These are phyloP conservation scores for Melaleuca quinquenervia DNA, from an alignment of 345 rosid species.

Conservation along the genomic window DNA sequence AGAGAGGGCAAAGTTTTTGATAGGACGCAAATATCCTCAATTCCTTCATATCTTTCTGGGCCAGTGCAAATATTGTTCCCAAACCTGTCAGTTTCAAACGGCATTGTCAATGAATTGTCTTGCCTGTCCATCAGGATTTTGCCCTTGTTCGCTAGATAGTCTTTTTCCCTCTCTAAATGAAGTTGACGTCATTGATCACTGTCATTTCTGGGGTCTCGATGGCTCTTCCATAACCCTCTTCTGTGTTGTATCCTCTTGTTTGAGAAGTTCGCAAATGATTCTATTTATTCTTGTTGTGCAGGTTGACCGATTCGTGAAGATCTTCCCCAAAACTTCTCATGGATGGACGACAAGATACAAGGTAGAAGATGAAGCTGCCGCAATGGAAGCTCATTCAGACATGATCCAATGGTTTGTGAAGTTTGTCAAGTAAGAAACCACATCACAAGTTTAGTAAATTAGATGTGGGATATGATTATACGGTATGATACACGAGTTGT, in stretches of 20 bases:
- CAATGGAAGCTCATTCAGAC: constrained; percentile 58
- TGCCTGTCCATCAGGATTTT: not conserved
- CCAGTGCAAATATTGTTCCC: not conserved
- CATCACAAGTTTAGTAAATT: not conserved
- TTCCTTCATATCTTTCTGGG: not conserved
- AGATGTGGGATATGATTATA: not conserved
- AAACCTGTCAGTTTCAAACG: not conserved
- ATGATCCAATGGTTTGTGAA: constrained; percentile 50
- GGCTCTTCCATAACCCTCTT: not conserved
- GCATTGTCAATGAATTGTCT: not conserved
- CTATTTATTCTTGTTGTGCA: not conserved
- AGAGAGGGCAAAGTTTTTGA: not conserved
- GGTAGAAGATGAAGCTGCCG: constrained; percentile 37
- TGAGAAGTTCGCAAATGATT: not conserved
- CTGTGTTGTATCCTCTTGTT: not conserved
- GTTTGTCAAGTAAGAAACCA: constrained; percentile 37
- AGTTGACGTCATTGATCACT: not conserved
- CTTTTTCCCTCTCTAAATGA: not conserved
- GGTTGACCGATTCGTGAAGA: constrained; percentile 56
- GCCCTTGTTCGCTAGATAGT: not conserved
- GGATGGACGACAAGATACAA: constrained; percentile 71
- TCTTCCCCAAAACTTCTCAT: constrained; percentile 57
- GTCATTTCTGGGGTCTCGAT: not conserved
- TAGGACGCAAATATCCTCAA: not conserved
- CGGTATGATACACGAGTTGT: not conserved